Percentiles rank a stretch among this genome's conserved stretches.
phyloP scores from a whole-genome alignment of 345 rosid genomes.

The Salix udensis region DNA sequence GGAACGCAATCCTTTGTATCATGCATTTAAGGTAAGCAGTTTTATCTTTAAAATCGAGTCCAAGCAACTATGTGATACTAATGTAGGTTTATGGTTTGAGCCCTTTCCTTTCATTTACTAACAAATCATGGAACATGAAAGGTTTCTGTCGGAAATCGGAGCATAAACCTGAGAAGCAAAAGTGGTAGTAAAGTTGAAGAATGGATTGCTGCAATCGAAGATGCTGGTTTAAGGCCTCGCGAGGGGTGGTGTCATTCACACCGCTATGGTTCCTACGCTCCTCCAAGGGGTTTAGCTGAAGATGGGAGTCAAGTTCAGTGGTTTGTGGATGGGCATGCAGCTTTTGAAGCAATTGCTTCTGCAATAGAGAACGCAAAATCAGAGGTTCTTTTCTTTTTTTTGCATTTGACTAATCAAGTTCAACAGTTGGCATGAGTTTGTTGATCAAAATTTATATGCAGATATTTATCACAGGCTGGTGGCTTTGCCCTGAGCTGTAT shows the following conservation, averaged over 20 bases:
- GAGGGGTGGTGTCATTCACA: constrained; percentile 79
- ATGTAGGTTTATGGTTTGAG: background rate
- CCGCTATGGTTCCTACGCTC: constrained; percentile 73
- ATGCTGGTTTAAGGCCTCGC: constrained; percentile 45
- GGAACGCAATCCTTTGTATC: constrained; percentile 64
- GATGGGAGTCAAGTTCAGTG: constrained; percentile 95
- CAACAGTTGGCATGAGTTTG: background rate
- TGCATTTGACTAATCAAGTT: background rate
- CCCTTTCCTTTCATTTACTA: background rate
- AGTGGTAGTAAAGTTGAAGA: constrained; percentile 58
- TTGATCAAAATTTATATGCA: constrained; percentile 26
- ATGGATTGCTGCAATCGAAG: constrained; percentile 72
- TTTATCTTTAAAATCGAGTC: background rate
- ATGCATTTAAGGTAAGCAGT: constrained; percentile 51
- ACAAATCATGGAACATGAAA: constrained; percentile 8
- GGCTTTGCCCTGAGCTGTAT: constrained; percentile 94
- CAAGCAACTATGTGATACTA: background rate
- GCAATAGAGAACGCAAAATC: constrained; percentile 76
- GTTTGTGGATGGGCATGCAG: constrained; percentile 84
- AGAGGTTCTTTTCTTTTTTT: constrained; percentile 51
- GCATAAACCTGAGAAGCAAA: constrained; percentile 52
- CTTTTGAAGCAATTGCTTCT: constrained; percentile 85
- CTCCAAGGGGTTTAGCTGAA: constrained; percentile 69
- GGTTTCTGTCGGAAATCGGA: constrained; percentile 65
- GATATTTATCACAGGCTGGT: constrained; percentile 96